These are phyloP conservation scores for Raphanus hybrid DNA, from an alignment of 441 rosid species.

Conservation along the genomic window DNA sequence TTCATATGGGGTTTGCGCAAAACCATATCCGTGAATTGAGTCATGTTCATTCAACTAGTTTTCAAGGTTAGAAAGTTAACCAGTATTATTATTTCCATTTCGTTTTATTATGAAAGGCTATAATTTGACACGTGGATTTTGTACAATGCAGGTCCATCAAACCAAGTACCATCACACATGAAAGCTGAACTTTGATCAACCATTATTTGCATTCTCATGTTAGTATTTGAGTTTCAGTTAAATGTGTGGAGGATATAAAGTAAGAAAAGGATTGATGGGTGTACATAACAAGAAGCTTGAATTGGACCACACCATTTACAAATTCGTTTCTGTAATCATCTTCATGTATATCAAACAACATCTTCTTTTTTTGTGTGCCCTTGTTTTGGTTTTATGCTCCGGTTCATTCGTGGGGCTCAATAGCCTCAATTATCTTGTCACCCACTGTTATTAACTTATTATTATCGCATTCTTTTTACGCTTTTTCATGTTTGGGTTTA, in stretches of 20 bases:
- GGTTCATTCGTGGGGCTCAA: constrained; percentile 38
- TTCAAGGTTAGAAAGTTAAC: constrained; percentile 41
- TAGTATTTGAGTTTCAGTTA: constrained; percentile 1
- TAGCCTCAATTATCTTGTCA: constrained; percentile 31
- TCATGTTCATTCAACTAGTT: constrained; percentile 33
- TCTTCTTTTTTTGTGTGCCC: neutral
- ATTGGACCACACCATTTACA: constrained; percentile 40
- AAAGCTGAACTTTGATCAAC: constrained; percentile 65
- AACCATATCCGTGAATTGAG: constrained; percentile 38
- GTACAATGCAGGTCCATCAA: constrained; percentile 56
- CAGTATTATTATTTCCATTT: neutral
- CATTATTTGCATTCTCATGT: constrained; percentile 37
- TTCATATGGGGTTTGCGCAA: constrained; percentile 77
- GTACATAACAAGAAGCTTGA: constrained; percentile 63
- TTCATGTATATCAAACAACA: constrained; percentile 12
- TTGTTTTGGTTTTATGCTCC: constrained; percentile 38
- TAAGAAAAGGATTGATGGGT: constrained; percentile 46
- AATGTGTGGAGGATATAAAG: constrained; percentile 38
- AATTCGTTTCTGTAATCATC: constrained; percentile 23
- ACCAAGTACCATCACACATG: constrained; percentile 52
- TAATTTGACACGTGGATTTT: constrained; percentile 2
- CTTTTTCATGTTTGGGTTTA: neutral
- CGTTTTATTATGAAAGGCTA: neutral
- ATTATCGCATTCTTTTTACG: constrained; percentile 6
- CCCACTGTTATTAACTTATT: constrained; percentile 56